These are phyloP conservation scores for Eutrema heterophyllum DNA, from an alignment of 345 rosid genomes.

Conservation along the genomic window DNA sequence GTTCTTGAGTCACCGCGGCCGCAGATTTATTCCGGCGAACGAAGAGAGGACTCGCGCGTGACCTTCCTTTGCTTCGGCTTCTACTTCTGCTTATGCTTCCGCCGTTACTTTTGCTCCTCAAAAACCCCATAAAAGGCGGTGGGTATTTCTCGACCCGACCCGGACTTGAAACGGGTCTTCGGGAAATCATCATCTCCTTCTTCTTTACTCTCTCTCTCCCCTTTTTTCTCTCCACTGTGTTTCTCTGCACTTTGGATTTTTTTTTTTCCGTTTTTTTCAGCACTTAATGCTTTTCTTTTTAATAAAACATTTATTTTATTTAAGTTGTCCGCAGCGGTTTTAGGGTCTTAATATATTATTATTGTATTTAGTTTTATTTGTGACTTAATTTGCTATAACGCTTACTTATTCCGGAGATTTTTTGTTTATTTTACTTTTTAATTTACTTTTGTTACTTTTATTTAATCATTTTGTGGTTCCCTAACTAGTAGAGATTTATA, in stretches of 20 bases:
- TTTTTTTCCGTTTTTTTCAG: conserved; percentile 1
- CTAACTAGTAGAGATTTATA: background rate
- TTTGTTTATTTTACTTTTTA: background rate
- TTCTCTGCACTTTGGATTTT: background rate
- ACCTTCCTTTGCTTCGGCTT: conserved; percentile 59
- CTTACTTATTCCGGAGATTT: background rate
- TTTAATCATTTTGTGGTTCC: background rate
- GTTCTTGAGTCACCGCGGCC: conserved; percentile 56
- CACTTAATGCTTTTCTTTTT: background rate
- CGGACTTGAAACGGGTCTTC: conserved; percentile 66
- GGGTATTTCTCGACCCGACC: conserved; percentile 74
- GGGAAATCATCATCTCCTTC: conserved; percentile 40
- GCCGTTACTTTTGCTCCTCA: conserved; percentile 41
- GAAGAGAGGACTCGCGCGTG: conserved; percentile 86
- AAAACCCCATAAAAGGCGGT: conserved; percentile 69
- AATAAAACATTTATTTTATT: background rate
- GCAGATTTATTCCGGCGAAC: conserved; percentile 47
- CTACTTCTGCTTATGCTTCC: conserved; percentile 32
- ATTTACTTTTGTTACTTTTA: background rate
- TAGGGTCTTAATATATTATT: too few species aligned
- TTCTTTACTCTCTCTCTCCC: background rate
- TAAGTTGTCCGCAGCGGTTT: background rate
- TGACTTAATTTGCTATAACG: background rate
- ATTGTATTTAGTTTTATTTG: conserved; percentile 4
- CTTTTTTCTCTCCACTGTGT: background rate